Evolutionary conservation across 306 rosid genomes (phyloP).

Genomic region (Purshia tridentata): DNA sequence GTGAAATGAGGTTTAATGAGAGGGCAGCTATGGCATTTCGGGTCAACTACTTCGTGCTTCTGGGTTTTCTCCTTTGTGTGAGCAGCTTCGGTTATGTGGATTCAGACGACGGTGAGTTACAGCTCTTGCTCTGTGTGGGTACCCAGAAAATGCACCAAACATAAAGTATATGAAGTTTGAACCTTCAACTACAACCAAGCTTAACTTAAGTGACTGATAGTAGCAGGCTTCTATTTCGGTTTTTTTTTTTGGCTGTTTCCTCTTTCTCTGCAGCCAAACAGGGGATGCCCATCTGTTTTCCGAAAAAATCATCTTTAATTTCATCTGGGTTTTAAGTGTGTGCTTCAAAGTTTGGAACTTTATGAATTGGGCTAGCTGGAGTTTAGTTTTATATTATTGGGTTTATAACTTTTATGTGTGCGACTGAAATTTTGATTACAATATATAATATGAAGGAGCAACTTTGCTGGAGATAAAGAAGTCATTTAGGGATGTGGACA

Average conservation of each 20-base stretch:
- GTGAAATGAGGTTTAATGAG: constrained; percentile 10
- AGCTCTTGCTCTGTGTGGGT: constrained; percentile 12
- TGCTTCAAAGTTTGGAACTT: neutral
- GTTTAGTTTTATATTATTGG: neutral
- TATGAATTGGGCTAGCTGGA: neutral
- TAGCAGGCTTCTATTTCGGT: neutral
- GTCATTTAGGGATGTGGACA: constrained; percentile 85
- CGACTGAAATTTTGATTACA: constrained; percentile 14
- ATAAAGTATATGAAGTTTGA: neutral
- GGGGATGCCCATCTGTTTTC: constrained; percentile 16
- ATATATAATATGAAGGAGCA: constrained; percentile 51
- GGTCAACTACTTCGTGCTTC: constrained; percentile 45
- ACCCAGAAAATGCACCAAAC: constrained; percentile 7
- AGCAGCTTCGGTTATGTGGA: constrained; percentile 51
- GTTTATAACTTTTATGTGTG: neutral
- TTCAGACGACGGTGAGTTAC: constrained; percentile 79
- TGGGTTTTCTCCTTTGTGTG: constrained; percentile 42
- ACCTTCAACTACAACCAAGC: neutral
- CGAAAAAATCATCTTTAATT: neutral
- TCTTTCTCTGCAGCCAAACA: constrained; percentile 25
- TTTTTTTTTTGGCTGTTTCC: neutral
- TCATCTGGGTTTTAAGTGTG: neutral
- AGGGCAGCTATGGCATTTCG: constrained; percentile 53
- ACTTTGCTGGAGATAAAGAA: constrained; percentile 86
- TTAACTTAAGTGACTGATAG: neutral